These are phyloP conservation scores for Camellia sinensis DNA, from an alignment of 148 eudicot species.

Conservation along the genomic window DNA sequence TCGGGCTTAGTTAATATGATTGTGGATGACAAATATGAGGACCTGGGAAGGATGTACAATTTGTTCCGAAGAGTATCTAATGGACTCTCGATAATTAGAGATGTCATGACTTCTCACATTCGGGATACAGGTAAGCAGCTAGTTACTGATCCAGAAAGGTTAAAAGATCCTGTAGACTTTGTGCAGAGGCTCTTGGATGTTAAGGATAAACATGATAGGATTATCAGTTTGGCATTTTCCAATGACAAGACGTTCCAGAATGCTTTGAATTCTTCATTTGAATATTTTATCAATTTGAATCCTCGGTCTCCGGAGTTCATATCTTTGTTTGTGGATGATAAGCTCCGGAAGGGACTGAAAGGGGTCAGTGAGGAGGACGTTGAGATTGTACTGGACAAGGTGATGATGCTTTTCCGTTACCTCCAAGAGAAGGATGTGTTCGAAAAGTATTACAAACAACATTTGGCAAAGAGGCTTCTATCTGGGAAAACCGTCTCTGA, in stretches of 20 bases:
- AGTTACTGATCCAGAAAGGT: constrained; percentile 68
- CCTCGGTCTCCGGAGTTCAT: constrained; percentile 61
- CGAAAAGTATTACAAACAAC: constrained; percentile 67
- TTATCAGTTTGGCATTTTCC: constrained; percentile 50
- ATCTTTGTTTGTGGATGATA: constrained; percentile 71
- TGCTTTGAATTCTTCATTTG: constrained; percentile 72
- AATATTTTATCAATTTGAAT: constrained; percentile 61
- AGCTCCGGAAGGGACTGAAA: constrained; percentile 63
- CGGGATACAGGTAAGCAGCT: constrained; percentile 65
- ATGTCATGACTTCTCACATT: constrained; percentile 71
- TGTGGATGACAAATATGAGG: constrained; percentile 61
- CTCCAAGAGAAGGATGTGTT: constrained; percentile 73
- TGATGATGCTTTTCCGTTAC: constrained; percentile 64
- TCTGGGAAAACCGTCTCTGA: constrained; percentile 60
- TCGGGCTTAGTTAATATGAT: constrained; percentile 68
- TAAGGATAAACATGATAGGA: constrained; percentile 65
- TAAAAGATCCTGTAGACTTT: constrained; percentile 70
- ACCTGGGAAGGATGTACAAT: constrained; percentile 56
- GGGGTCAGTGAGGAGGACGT: constrained; percentile 68
- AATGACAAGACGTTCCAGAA: constrained; percentile 63
- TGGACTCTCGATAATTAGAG: constrained; percentile 54
- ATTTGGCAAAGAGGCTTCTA: constrained; percentile 63
- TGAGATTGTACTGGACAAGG: constrained; percentile 63
- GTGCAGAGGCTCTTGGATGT: constrained; percentile 67
- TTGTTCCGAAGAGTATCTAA: constrained; percentile 51